Percentiles rank a stretch among this genome's conserved stretches.
phyloP scores from a whole-genome alignment of 1,284 basidiomycete genomes.

The Xanthoconium separans region DNA sequence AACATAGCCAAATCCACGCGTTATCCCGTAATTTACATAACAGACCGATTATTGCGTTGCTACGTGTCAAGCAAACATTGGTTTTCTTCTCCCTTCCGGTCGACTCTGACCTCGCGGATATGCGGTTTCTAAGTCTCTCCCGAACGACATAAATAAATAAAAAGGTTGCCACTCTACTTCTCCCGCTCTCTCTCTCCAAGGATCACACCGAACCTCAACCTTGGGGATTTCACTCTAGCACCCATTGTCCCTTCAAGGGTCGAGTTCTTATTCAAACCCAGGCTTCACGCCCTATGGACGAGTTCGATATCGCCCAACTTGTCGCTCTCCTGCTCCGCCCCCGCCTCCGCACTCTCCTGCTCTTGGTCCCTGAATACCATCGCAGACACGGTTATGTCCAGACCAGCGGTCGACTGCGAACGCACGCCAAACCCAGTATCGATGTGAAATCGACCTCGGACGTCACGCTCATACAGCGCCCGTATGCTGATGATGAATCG shows the following conservation, averaged over 20 bases:
- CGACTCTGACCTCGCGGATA: too few species aligned
- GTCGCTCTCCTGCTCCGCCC: background rate
- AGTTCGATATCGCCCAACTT: background rate
- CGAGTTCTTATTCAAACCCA: background rate
- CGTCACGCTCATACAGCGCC: background rate
- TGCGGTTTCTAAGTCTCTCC: too few species aligned
- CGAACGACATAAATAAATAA: too few species aligned
- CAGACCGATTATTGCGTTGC: background rate
- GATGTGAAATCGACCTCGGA: background rate
- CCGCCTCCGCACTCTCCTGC: background rate
- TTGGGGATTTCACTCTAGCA: too few species aligned
- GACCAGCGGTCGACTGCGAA: background rate
- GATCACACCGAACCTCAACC: too few species aligned
- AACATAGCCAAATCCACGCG: too few species aligned
- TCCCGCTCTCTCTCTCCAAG: too few species aligned
- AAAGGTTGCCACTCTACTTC: too few species aligned
- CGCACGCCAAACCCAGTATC: background rate
- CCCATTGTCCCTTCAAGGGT: too few species aligned
- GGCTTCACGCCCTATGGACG: background rate
- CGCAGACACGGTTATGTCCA: background rate
- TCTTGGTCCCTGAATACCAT: background rate
- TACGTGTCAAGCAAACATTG: too few species aligned
- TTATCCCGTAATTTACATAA: too few species aligned
- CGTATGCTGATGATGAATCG: conserved; percentile 5
- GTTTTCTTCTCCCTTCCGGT: too few species aligned